Percentiles rank a stretch among this genome's conserved stretches.
Conservation (phyloP, 2,329 filamentous ascomycete species). For the Colletotrichum musicola region DNA sequence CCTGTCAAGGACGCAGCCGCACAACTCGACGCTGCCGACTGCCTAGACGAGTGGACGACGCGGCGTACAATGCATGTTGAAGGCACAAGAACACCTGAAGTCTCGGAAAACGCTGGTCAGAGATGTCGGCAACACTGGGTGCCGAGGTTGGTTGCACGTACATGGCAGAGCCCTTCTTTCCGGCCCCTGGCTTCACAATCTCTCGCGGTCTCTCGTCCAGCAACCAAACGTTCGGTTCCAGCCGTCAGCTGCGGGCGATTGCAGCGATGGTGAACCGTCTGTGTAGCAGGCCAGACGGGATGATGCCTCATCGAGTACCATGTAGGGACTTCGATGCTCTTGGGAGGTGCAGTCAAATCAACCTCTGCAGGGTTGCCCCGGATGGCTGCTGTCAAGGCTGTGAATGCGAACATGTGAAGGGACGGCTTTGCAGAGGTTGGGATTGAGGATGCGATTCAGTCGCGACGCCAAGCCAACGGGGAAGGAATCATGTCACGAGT, state of each 20-base stretch:
- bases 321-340: background rate
- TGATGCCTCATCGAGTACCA: background rate
- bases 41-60: background rate
- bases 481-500: background rate
- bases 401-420: background rate
- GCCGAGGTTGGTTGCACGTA: background rate
- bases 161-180: background rate
- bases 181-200: background rate
- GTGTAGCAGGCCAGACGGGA: background rate
- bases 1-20: conserved; percentile 1
- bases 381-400: background rate
- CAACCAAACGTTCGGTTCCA: conserved; percentile 27
- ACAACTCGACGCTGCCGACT: background rate
- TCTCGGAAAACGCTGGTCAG: background rate
- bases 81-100: background rate
- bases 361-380: conserved; percentile 19
- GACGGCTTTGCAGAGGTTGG: background rate
- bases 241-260: conserved; percentile 18
- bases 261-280: conserved; percentile 9
- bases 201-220: conserved; percentile 8
- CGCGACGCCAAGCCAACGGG: background rate
- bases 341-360: conserved; percentile 19
- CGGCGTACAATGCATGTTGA: conserved; percentile 21
- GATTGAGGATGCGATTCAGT: background rate
- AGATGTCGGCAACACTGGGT: no score